phyloP scores from a whole-genome alignment of 1,284 basidiomycete genomes.

The Pyrrhoderma noxium region DNA sequence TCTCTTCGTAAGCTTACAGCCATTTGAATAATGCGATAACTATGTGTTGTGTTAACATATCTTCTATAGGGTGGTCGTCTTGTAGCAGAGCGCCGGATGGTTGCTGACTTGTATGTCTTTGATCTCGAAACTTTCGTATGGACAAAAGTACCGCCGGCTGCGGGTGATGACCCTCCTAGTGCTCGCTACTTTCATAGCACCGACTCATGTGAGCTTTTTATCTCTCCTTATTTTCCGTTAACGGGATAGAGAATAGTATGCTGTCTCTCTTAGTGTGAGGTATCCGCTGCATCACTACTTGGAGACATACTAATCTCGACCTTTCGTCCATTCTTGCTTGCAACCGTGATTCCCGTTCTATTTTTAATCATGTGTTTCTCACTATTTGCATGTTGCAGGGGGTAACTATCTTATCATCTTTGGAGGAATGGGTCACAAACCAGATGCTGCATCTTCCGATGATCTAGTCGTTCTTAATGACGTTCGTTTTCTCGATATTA shows the following conservation, averaged over 20 bases:
- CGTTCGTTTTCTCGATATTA: constrained; percentile 77
- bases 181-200: constrained; percentile 89
- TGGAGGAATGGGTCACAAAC: constrained; percentile 84
- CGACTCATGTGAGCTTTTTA: constrained; percentile 65
- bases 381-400: constrained; percentile 41
- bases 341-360: too few relatives aligned
- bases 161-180: constrained; percentile 63
- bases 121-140: constrained; percentile 74
- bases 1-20: constrained; percentile 60
- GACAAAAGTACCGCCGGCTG: constrained; percentile 58
- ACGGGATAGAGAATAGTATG: too few relatives aligned
- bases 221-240: not conserved
- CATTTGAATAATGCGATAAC: too few relatives aligned
- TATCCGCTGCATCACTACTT: too few relatives aligned
- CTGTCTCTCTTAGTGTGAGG: too few relatives aligned
- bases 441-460: constrained; percentile 57
- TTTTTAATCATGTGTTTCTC: not conserved
- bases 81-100: constrained; percentile 81
- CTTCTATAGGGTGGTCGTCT: constrained; percentile 72
- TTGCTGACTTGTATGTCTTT: constrained; percentile 82
- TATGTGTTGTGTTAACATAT: too few relatives aligned
- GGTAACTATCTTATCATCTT: constrained; percentile 84
- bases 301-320: too few relatives aligned
- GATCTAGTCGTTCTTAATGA: constrained; percentile 80
- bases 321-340: too few relatives aligned